Base-by-base conservation (phyloP, 2,329 filamentous ascomycete species). In the Lasiodiplodia hormozganensis region DNA sequence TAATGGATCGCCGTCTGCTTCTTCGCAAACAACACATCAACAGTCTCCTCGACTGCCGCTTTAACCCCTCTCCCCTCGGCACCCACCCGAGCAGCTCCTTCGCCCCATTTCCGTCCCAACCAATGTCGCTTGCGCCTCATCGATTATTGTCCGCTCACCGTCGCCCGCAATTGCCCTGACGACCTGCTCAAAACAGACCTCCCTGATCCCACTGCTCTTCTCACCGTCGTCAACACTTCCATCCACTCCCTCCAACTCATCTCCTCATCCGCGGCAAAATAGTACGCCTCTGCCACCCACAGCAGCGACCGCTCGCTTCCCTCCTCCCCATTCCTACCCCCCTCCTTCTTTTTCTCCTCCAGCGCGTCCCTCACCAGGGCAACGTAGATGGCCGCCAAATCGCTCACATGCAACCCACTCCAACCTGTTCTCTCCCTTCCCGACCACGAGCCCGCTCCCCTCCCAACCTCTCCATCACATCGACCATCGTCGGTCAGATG, bases 221-320 rank as follows among this genome's bases (percentile, higher is more conserved):
- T 89, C 80, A 18, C 86, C 81, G 0, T 86, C 86, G 73, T 87
- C 69, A 78, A 74, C 2, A 58, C 54, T 18, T 72, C 69, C 4
- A 87, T 81, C 7, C 90, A 75, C 18, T 92, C 87, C 5, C 86
- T 84, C 90, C 89, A 93, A 23, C 79, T 79, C 75, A 90, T 87
- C 65, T 85, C 79, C 1, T 88, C 90, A 75, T 90, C 88, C 7
- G 85, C 82, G 3, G 25, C 57, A 70, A 93, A 88, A 79, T 89
- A 93, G 72, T 93, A 93, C n/a, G 83, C 90, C 47, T 86, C 77
- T 0, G 77, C 76, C 1, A 89, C 89, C 84, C 91, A 92, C 10
- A 28, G 10, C 21, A 7, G 2, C 34, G 54, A 25, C 25, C 25
- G 38, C 38, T 40, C 11, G 38, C 38, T 16, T 14, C 4, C 51